Evolutionary conservation across 257 asterid species (phyloP).

Genomic region (Prunella vulgaris): DNA sequence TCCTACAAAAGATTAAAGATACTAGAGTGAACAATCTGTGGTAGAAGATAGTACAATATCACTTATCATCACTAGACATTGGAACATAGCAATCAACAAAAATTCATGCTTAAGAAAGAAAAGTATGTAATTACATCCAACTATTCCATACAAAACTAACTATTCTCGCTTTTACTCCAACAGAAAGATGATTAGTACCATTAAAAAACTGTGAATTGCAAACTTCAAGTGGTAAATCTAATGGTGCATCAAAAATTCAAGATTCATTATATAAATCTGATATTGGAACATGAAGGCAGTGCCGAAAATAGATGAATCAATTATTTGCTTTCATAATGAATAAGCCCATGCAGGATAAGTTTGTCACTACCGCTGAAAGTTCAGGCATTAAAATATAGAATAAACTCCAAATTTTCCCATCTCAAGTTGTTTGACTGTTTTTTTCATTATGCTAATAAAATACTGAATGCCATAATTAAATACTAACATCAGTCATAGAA

Average conservation of each 20-base stretch:
- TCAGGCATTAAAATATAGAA: not conserved
- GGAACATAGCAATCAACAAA: not conserved
- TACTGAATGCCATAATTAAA: not conserved
- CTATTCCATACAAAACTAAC: not conserved
- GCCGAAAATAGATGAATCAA: not conserved
- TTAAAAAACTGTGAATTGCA: not conserved
- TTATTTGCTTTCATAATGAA: not conserved
- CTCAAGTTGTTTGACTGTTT: not conserved
- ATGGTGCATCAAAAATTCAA: not conserved
- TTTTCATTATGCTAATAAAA: not conserved
- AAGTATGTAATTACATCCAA: not conserved
- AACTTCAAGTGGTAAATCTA: not conserved
- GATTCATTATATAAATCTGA: not conserved
- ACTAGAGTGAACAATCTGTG: conserved; percentile 1
- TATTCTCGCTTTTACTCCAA: not conserved
- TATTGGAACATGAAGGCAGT: not conserved
- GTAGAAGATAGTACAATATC: no score
- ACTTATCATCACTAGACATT: not conserved
- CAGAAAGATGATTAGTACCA: not conserved
- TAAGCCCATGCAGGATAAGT: not conserved
- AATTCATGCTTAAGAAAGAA: not conserved
- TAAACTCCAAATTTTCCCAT: not conserved
- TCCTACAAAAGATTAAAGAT: conserved; percentile 37
- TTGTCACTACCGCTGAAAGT: no score
- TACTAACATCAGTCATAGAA: not conserved